phyloP scores from a whole-genome alignment of 176 grass and related monocot species.

The Ensete ventricosum region DNA sequence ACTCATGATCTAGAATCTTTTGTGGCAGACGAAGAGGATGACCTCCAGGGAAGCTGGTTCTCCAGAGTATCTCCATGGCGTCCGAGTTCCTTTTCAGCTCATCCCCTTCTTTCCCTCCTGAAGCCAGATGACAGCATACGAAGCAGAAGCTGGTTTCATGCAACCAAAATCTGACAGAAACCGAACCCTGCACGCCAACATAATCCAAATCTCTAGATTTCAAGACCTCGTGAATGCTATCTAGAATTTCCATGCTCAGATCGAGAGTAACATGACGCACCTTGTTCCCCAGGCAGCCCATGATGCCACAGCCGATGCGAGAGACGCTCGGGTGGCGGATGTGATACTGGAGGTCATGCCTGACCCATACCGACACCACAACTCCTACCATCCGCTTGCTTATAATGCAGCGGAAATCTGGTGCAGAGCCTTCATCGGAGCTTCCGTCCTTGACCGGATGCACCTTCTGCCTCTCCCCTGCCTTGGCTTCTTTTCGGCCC shows the following conservation, averaged over 20 bases:
- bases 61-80: slow-evolving; percentile 11
- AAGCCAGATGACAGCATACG: slow-evolving; percentile 18
- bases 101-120: slow-evolving; percentile 18
- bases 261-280: neutral
- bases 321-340: slow-evolving; percentile 10
- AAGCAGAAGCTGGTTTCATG: slow-evolving; percentile 22
- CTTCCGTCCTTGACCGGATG: slow-evolving; percentile 8
- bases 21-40: slow-evolving; percentile 8
- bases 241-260: neutral
- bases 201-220: neutral
- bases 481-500: neutral
- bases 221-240: neutral
- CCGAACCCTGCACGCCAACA: slow-evolving; percentile 3
- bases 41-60: slow-evolving; percentile 12
- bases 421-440: neutral
- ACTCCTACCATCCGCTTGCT: slow-evolving; percentile 23
- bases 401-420: slow-evolving; percentile 12
- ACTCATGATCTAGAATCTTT: slow-evolving; percentile 18
- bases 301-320: slow-evolving; percentile 14
- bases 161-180: slow-evolving; percentile 5
- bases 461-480: slow-evolving; percentile 22
- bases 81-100: slow-evolving; percentile 15
- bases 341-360: neutral
- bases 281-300: slow-evolving; percentile 24
- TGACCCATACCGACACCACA: slow-evolving; percentile 9